Conservation (phyloP, 2,329 filamentous ascomycete species). For the Lachnellula hyalina region DNA sequence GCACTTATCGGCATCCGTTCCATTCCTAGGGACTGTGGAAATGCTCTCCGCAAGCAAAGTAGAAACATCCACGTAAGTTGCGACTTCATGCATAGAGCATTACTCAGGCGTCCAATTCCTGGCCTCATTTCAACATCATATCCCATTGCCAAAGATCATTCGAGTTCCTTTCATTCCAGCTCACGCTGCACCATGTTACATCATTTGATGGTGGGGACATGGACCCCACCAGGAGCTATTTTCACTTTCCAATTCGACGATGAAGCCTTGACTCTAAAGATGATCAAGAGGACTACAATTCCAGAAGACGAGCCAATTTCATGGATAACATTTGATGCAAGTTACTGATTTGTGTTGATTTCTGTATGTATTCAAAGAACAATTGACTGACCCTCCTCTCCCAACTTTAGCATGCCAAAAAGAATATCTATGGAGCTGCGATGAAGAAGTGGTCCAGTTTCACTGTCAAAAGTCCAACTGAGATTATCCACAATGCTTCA, state of each 20-base stretch:
- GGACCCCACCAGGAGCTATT: slow-evolving; percentile 84
- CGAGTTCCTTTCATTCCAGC: not conserved
- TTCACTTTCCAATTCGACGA: slow-evolving; percentile 88
- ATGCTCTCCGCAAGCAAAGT: too few species aligned
- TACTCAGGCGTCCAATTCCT: not conserved
- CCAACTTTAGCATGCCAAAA: slow-evolving; percentile 61
- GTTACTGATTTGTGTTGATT: slow-evolving; percentile 27
- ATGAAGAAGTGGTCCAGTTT: slow-evolving; percentile 95
- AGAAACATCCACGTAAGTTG: too few species aligned
- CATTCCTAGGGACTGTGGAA: too few species aligned
- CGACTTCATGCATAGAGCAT: not conserved
- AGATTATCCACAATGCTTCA: slow-evolving; percentile 70
- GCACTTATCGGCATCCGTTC: too few species aligned
- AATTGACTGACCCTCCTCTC: not conserved
- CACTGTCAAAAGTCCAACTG: slow-evolving; percentile 65
- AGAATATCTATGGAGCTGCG: slow-evolving; percentile 80
- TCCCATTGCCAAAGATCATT: not conserved
- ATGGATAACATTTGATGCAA: slow-evolving; percentile 87
- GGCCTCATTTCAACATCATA: not conserved
- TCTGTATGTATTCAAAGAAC: too few species aligned
- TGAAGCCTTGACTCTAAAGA: slow-evolving; percentile 64
- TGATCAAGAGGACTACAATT: slow-evolving; percentile 77
- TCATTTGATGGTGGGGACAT: slow-evolving; percentile 88
- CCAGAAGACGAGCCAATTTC: slow-evolving; percentile 82
- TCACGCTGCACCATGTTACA: slow-evolving; percentile 60